Conservation (phyloP, 2,329 filamentous ascomycete species). For the Clonostachys sp. region DNA sequence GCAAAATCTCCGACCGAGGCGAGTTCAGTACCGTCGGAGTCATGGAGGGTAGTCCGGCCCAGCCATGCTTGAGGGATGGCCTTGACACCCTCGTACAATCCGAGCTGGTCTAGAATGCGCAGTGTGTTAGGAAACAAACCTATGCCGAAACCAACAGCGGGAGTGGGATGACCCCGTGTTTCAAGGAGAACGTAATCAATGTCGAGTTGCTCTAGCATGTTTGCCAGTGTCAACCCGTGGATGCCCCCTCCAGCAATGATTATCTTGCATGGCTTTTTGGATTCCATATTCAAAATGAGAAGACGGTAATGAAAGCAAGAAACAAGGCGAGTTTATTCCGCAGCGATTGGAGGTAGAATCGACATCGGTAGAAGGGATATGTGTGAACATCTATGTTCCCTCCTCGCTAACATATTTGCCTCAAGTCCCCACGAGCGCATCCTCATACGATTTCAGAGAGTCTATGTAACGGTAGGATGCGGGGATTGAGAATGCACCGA, state of each 20-base stretch:
- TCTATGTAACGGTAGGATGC: too few relatives aligned
- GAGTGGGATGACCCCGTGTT: constrained; percentile 28
- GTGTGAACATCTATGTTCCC: too few relatives aligned
- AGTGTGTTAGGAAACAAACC: constrained; percentile 34
- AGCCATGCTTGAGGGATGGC: not conserved
- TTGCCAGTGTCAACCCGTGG: constrained; percentile 24
- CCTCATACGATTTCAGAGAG: too few relatives aligned
- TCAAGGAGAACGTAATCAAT: constrained; percentile 47
- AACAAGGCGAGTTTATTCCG: too few relatives aligned
- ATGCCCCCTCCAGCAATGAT: constrained; percentile 42
- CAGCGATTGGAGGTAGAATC: too few relatives aligned
- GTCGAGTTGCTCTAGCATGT: constrained; percentile 31
- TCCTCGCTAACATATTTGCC: too few relatives aligned
- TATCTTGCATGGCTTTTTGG: not conserved
- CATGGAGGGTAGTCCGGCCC: not conserved
- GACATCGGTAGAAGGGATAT: too few relatives aligned
- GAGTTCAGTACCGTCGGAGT: not conserved
- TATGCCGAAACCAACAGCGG: constrained; percentile 38
- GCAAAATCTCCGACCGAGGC: not conserved
- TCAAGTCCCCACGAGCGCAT: too few relatives aligned
- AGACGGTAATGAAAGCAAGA: too few relatives aligned
- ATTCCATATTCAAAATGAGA: not conserved
- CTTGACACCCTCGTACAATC: not conserved
- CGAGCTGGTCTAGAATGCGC: constrained; percentile 40
- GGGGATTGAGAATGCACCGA: too few relatives aligned